Percentiles rank a stretch among this genome's conserved stretches.
Conservation (phyloP, 345 rosid genomes). For the Salix udensis region DNA sequence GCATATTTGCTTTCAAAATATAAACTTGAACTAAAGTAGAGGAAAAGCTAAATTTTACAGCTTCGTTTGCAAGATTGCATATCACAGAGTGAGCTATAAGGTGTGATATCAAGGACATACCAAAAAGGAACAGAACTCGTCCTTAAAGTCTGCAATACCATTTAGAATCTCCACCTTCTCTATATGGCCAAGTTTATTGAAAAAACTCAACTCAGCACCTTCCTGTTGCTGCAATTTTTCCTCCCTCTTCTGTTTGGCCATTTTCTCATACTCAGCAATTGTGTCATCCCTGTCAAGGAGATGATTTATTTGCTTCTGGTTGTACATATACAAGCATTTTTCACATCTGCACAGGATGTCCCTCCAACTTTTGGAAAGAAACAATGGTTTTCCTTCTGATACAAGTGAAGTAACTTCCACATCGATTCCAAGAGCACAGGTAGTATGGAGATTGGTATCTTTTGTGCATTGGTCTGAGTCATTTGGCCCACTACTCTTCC, state of each 20-base stretch:
- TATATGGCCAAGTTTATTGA: slow-evolving; percentile 75
- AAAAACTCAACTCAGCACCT: slow-evolving; percentile 56
- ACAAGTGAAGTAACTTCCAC: slow-evolving; percentile 17
- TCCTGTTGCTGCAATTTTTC: slow-evolving; percentile 84
- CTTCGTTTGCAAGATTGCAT: background rate
- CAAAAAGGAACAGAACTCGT: slow-evolving; percentile 66
- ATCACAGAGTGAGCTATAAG: background rate
- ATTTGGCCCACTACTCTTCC: slow-evolving; percentile 26
- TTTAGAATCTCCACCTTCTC: slow-evolving; percentile 84
- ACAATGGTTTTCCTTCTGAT: slow-evolving; percentile 54
- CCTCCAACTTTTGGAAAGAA: slow-evolving; percentile 88
- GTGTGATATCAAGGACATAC: slow-evolving; percentile 30
- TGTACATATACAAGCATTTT: slow-evolving; percentile 64
- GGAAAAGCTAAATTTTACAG: background rate
- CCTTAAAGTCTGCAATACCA: slow-evolving; percentile 82
- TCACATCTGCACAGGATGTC: slow-evolving; percentile 70
- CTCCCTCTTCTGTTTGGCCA: slow-evolving; percentile 81
- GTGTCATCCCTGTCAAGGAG: slow-evolving; percentile 79
- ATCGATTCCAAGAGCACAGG: slow-evolving; percentile 45
- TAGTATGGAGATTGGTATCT: slow-evolving; percentile 14
- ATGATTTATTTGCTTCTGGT: slow-evolving; percentile 52
- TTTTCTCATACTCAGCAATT: slow-evolving; percentile 80
- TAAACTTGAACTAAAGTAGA: background rate
- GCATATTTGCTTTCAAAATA: background rate
- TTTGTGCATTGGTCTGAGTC: slow-evolving; percentile 19